Conservation (phyloP, 306 rosid species). For the Cucumis melo region DNA sequence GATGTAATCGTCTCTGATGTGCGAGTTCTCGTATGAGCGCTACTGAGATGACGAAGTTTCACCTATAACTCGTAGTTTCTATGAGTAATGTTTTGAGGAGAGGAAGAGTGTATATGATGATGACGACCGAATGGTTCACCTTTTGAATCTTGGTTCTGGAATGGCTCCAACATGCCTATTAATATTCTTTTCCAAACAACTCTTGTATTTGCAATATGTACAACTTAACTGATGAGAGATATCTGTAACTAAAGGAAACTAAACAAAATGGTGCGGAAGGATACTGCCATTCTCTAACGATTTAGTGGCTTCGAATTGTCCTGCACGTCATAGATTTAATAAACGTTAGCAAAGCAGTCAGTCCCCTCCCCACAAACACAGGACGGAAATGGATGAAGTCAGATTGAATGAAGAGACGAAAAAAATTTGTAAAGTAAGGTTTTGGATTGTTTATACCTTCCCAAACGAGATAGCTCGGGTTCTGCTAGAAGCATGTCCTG, state of each 20-base stretch:
- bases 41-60: background rate
- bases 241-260: background rate
- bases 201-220: background rate
- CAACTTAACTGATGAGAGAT: background rate
- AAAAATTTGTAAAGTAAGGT: background rate
- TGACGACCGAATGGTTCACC: background rate
- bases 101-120: background rate
- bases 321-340: conserved; percentile 20
- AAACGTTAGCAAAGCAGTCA: conserved; percentile 1
- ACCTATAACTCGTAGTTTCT: background rate
- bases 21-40: background rate
- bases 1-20: background rate
- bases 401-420: background rate
- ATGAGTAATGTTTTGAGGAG: background rate
- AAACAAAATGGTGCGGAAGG: background rate
- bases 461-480: conserved; percentile 75
- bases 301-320: conserved; percentile 50
- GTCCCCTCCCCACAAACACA: conserved; percentile 3
- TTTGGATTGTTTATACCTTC: conserved; percentile 39
- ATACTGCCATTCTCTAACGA: background rate
- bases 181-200: background rate
- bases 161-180: background rate
- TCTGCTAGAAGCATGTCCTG: conserved; percentile 80
- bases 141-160: background rate
- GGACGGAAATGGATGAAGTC: background rate